Conservation (phyloP, 2,329 filamentous ascomycete species). For the Colletotrichum tabaci region DNA sequence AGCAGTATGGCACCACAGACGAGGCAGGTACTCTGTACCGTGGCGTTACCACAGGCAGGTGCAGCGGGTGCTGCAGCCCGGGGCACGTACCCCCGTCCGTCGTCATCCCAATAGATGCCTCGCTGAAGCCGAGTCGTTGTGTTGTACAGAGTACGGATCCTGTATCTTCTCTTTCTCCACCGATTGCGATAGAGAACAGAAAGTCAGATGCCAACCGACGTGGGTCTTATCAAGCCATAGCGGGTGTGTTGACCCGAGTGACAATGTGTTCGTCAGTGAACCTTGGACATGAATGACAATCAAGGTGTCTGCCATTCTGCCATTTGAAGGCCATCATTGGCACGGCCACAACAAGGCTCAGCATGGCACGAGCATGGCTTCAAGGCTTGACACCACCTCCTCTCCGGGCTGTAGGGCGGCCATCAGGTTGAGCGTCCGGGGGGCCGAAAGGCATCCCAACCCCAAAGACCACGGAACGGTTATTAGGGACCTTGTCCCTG, state of each 20-base stretch:
- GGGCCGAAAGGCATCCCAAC: constrained; percentile 31
- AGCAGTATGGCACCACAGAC: constrained; percentile 1
- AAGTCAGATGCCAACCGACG: constrained; percentile 10
- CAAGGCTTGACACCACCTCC: constrained; percentile 12
- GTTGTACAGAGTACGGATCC: neutral
- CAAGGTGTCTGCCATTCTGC: constrained; percentile 3
- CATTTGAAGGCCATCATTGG: constrained; percentile 3
- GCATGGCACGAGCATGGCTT: constrained; percentile 9
- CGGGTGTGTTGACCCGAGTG: constrained; percentile 15
- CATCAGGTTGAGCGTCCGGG: constrained; percentile 33
- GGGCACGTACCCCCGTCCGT: constrained; percentile 17
- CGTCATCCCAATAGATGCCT: constrained; percentile 21
- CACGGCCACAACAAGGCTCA: constrained; percentile 27
- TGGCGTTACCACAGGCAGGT: neutral
- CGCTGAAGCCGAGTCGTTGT: constrained; percentile 7
- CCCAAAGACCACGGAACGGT: constrained; percentile 33
- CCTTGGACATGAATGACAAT: neutral
- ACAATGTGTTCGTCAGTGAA: neutral
- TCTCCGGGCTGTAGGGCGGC: constrained; percentile 35
- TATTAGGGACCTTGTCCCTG: constrained; percentile 34
- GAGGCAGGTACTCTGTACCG: constrained; percentile 19
- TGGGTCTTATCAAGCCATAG: constrained; percentile 14
- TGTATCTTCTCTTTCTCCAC: constrained; percentile 20
- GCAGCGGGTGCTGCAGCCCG: neutral
- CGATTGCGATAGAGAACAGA: constrained; percentile 6